Base-by-base conservation (phyloP, 129 eudicot species). In the Escallonia rubra region DNA sequence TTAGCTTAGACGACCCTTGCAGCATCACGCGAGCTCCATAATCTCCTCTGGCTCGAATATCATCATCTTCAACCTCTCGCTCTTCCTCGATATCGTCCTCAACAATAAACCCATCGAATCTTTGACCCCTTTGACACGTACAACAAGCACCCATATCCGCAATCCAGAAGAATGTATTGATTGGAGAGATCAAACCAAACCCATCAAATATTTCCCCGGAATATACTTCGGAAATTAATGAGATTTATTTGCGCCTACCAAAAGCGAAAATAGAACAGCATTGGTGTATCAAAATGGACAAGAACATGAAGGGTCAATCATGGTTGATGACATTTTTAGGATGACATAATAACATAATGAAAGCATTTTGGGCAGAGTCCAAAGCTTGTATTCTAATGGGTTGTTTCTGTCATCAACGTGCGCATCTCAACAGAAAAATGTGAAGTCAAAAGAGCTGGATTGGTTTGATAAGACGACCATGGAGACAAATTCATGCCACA, bases 71-170 rank as follows among this genome's bases (percentile, higher is more conserved):
- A 40, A 57, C 47, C 9, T 54, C 68, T 63, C 64, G 40, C 55
- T 59, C 68, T 14, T 65, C 57, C 34, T 71, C 67, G 44, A 47
- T 47, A 41, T 69, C 50, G 48, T 63, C 64, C 62, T 58, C 78
- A 41, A 34, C 56, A 58, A 11, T 5, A 4, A 14, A 66, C 57
- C 55, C 72, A 34, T 66, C 73, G 48, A 63, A 43, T 10, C 50
- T 74, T 5, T 62, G 48, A 34, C 66, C 79, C 71, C 69, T 46
- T 52, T 88, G 91, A 74, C 90, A 81, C 3, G 90, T 67, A 77
- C 91, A 85, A 72, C 91, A 85, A 4, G 96, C 86, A 57, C 96
- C 96, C 96, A 88, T 88, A 46, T 80, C 45, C 52, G 44, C 48
- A 65, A 63, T 70, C 54, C 63, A 57, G 54, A 14, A 58, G n/a